Base-by-base conservation (phyloP, 192 early-diverging fungal species). In the Geranomyces michiganensis region DNA sequence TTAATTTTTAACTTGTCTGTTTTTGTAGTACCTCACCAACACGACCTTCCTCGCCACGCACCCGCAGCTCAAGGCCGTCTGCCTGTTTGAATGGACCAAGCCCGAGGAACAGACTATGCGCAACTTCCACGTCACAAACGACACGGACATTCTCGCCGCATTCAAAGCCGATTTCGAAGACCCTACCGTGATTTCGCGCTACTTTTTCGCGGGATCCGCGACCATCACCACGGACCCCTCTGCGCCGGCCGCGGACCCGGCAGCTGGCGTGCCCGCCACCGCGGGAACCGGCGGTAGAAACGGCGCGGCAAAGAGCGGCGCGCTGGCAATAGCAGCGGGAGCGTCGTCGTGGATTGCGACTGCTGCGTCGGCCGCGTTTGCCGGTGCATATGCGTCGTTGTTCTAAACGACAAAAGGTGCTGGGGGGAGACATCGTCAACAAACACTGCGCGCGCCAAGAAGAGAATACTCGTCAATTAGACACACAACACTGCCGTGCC, bases 81-180 rank as follows among this genome's bases (percentile, higher is more conserved):
- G 43, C 56, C 53, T 78, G 32, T 82, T 80, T 56, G 81, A 82
- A 48, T 81, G 43, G 45, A 49, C n/a, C 21, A 80, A 80, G 43
- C 60, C 64, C 26, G 79, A 79, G 43, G 74, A 70, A 30, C 14
- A 7, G 5, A 72, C 73, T 24, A 49, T 74, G 44, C 72, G 75
- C 26, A 77, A 81, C 32, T 81, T 78, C 63, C 45, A 70, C 10
- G 64, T 73, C 14, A 72, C 79, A 15, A 65, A 55, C 51, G 70
- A 74, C 55, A 7, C 59, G n/a, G 49, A 65, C 17, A 70, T 76
- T 24, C 70, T 67, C 24, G 32, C 67, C 41, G 75, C 67, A 17
- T 72, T 81, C 62, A 71, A 74, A 45, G 32, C 48, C 21, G 79
- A 81, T 56, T 46, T 81, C 13, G 62, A 65, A 21, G n/a, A 12